Evolutionary conservation across 176 grass and related monocot species (phyloP).

Genomic region (Rhynchospora breviuscula): DNA sequence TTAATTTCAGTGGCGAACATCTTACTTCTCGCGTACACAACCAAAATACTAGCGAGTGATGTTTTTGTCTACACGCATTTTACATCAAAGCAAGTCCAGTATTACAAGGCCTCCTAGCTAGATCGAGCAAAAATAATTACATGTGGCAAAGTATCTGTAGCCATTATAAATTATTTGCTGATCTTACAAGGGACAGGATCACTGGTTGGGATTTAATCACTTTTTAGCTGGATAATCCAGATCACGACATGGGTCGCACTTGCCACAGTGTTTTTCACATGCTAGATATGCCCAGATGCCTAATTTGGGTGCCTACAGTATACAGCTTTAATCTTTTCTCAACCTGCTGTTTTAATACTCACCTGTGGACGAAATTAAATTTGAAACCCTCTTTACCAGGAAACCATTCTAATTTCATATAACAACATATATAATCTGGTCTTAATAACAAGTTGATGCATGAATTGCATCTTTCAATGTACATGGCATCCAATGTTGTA

Average conservation of each 20-base stretch:
- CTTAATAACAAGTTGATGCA: neutral
- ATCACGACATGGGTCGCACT: neutral
- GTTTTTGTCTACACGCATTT: constrained; percentile 2
- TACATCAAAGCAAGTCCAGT: neutral
- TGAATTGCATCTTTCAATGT: neutral
- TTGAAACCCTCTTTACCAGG: neutral
- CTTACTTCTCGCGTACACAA: neutral
- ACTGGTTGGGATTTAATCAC: constrained; percentile 6
- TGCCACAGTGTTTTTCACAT: neutral
- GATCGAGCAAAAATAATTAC: constrained; percentile 8
- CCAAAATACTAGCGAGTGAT: neutral
- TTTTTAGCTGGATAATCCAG: constrained; percentile 4
- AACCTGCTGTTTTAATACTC: neutral
- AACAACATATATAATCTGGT: neutral
- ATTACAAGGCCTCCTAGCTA: neutral
- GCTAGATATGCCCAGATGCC: neutral
- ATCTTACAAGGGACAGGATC: neutral
- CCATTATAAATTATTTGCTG: neutral
- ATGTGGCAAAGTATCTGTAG: neutral
- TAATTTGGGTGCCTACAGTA: neutral
- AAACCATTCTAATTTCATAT: neutral
- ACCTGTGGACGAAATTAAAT: neutral
- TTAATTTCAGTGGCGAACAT: neutral
- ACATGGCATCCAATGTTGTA: neutral
- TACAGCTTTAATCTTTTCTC: neutral